Evolutionary conservation across 257 asterid species (phyloP), one percentile per base, ranked within the genome.

Genomic region (Solanum etuberosum): DNA sequence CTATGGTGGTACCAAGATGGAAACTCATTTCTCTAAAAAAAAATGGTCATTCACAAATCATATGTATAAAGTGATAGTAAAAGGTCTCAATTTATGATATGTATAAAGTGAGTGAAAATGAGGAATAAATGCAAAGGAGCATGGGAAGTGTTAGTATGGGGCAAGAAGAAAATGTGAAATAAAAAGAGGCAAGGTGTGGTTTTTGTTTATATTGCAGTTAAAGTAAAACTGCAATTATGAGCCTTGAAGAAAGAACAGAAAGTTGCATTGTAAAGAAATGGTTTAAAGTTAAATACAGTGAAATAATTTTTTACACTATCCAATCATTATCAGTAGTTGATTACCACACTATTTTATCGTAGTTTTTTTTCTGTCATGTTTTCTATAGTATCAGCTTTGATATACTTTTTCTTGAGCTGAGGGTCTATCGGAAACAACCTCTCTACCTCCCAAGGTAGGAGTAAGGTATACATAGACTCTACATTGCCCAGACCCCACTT

Each of bases 1-100:
- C 81, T 57, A 94, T 76, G 12, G 98, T 92, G 38, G 92, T 92
- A 5, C 91, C 88, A 43, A 94, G 87, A 74, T 91, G 94, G 77
- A 92, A 88, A 51, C 85, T 91, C 54, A 94, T 93, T 83, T 90
- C 92, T 83, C 81, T 91, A 71, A 35, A 88, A 35, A 83, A 92
- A 9, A 4, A 8, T 92, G 65, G 86, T 63, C 46, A 40, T 77
- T 63, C 10, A 15, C 5, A 48, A 9, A 29, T 9, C 16, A 27
- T 15, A 14, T 29, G 76, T 68, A 68, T 15, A 29, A 68, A 68
- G 74, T 68, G 32, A 43, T 5, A 32, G 42, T 14, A 61, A 3
- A 40, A 21, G 13, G 63, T 31, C 32, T 84, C 78, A 37, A 40
- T 84, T 65, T 71, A 86, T 72, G 35, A 29, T 80, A 48, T 80